Evolutionary conservation across 768 basidiomycete species (phyloP).

Genomic region (Dioszegia aurantiaca): DNA sequence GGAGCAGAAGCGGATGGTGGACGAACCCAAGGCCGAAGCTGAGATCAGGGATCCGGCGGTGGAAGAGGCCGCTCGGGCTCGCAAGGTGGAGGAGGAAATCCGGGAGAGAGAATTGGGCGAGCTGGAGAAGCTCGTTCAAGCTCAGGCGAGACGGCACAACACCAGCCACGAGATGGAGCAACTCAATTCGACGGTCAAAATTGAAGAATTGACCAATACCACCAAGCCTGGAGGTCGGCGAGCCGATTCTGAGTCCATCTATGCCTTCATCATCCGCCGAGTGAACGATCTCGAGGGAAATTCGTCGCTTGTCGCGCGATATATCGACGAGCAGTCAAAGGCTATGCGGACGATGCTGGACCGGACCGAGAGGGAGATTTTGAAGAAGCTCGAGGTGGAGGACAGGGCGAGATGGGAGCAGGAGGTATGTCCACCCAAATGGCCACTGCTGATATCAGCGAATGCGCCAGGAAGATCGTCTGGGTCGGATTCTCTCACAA

Average conservation of each 20-base stretch:
- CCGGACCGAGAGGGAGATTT: constrained; percentile 26
- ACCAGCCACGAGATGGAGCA: not conserved
- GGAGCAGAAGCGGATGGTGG: constrained; percentile 51
- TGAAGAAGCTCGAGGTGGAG: constrained; percentile 16
- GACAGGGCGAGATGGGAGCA: constrained; percentile 36
- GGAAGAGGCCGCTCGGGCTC: constrained; percentile 15
- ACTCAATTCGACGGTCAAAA: not conserved
- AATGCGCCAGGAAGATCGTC: constrained; percentile 53
- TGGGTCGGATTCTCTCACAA: constrained; percentile 72
- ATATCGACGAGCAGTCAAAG: constrained; percentile 83
- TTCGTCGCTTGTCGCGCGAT: constrained; percentile 75
- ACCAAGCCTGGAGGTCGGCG: not conserved
- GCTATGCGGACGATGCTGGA: constrained; percentile 71
- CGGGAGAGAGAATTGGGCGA: constrained; percentile 35
- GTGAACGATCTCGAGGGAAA: constrained; percentile 79
- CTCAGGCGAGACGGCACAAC: constrained; percentile 26
- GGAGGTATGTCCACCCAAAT: constrained; percentile 31
- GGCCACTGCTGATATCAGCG: constrained; percentile 31
- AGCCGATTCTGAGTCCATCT: constrained; percentile 70
- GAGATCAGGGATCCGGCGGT: constrained; percentile 19
- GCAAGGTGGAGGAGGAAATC: constrained; percentile 20
- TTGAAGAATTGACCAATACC: constrained; percentile 3
- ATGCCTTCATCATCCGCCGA: constrained; percentile 92
- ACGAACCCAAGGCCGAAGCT: constrained; percentile 18
- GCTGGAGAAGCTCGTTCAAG: constrained; percentile 32